phyloP scores from a whole-genome alignment of 768 basidiomycete genomes.

The Podaxis pistillaris region DNA sequence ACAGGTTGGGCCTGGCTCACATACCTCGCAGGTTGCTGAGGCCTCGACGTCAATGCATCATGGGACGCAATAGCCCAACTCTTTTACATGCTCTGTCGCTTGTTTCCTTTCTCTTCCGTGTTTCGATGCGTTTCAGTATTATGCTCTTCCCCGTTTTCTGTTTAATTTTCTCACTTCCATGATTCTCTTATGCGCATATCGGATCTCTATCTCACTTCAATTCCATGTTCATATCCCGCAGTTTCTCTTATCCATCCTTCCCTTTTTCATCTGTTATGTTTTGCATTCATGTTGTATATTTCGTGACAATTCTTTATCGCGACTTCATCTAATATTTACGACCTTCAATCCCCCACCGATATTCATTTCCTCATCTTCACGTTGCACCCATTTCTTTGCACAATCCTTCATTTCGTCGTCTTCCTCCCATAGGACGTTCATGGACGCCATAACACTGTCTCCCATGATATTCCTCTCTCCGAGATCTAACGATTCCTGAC shows the following conservation, averaged over 20 bases:
- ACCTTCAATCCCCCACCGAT: no score
- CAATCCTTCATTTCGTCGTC: no score
- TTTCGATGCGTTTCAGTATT: background rate
- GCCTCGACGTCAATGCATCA: background rate
- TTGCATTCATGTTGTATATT: background rate
- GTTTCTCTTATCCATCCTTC: background rate
- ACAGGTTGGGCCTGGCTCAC: background rate
- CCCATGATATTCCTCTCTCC: no score
- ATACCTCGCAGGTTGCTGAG: background rate
- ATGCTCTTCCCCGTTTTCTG: background rate
- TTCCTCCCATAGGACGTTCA: no score
- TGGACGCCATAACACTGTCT: no score
- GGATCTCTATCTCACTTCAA: background rate
- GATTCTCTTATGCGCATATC: background rate
- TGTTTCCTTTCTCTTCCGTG: background rate
- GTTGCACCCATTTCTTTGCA: no score
- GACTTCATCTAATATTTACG: no score
- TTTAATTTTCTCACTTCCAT: background rate
- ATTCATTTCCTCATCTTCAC: no score
- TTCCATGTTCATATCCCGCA: background rate
- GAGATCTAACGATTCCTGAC: no score
- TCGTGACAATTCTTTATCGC: background rate
- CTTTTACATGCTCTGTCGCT: background rate
- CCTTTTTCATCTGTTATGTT: background rate
- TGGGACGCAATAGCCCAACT: background rate